Conservation (phyloP, 352 stramenopile species). For the Phytopythium sindhum region DNA sequence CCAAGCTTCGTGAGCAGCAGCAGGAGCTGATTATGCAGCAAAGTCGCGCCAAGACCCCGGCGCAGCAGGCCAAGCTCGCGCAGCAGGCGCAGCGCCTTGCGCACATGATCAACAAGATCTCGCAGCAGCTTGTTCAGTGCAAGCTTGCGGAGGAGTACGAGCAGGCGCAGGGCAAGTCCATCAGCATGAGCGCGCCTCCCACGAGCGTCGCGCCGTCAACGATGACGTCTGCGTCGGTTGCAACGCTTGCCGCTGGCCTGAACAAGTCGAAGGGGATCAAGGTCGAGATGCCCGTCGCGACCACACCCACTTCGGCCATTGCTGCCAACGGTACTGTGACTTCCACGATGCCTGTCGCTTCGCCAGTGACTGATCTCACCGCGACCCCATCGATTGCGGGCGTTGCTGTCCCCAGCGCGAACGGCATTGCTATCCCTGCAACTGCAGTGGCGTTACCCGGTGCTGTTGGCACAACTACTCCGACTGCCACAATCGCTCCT, state of each 20-base stretch:
- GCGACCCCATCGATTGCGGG: background rate
- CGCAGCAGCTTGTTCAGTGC: conserved; percentile 79
- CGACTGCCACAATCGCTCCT: background rate
- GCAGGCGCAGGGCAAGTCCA: conserved; percentile 49
- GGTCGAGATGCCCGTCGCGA: conserved; percentile 15
- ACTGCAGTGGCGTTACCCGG: background rate
- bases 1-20: conserved; percentile 72
- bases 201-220: conserved; percentile 16
- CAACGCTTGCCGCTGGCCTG: conserved; percentile 14
- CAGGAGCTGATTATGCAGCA: conserved; percentile 79
- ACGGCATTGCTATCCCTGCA: background rate
- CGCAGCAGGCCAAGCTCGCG: conserved; percentile 65
- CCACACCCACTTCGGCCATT: conserved; percentile 8
- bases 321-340: conserved; percentile 6
- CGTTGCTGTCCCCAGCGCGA: background rate
- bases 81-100: conserved; percentile 69
- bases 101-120: conserved; percentile 88
- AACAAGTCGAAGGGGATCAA: conserved; percentile 41
- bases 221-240: conserved; percentile 19
- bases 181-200: conserved; percentile 27
- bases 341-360: background rate
- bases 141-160: conserved; percentile 82
- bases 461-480: background rate
- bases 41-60: conserved; percentile 62
- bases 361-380: conserved; percentile 2